Evolutionary conservation across 2,329 filamentous ascomycete species (phyloP).

Genomic region (Fragosphaeria purpurea): DNA sequence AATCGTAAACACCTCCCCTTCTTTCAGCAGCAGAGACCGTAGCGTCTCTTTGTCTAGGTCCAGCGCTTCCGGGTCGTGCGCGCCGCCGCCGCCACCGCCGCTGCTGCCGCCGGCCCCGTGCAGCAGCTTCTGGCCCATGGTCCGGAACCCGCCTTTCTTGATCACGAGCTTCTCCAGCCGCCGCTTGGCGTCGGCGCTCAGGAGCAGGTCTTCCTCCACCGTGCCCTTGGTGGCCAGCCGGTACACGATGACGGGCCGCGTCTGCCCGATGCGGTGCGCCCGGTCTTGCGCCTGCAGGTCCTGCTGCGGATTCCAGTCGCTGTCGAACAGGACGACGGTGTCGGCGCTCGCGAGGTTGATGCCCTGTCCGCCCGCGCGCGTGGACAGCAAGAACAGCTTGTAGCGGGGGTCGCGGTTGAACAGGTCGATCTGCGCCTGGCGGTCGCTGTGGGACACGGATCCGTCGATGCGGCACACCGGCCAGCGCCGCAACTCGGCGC

Average conservation of each 20-base stretch:
- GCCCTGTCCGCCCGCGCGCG: constrained; percentile 83
- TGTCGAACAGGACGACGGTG: constrained; percentile 85
- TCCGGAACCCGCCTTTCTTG: constrained; percentile 77
- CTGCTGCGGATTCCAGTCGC: constrained; percentile 90
- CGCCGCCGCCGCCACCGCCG: neutral
- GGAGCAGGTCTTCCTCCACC: constrained; percentile 77
- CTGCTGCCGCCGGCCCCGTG: constrained; percentile 28
- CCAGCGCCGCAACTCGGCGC: constrained; percentile 66
- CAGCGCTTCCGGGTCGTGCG: constrained; percentile 32
- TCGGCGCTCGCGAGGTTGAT: constrained; percentile 91
- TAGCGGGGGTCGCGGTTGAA: constrained; percentile 59
- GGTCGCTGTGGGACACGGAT: constrained; percentile 63
- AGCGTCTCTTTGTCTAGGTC: constrained; percentile 50
- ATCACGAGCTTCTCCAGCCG: constrained; percentile 91
- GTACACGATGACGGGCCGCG: constrained; percentile 82
- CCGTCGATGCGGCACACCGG: constrained; percentile 85
- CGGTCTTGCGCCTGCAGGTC: constrained; percentile 95
- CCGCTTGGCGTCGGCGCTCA: constrained; percentile 84
- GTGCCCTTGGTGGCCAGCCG: constrained; percentile 88
- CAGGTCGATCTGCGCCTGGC: constrained; percentile 58
- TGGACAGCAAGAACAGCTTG: constrained; percentile 80
- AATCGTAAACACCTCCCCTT: constrained; percentile 56
- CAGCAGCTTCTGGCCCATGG: constrained; percentile 52
- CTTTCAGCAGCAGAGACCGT: constrained; percentile 53
- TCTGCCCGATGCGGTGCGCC: constrained; percentile 90